Conservation (phyloP, 768 basidiomycete species). For the Suillus placidus region DNA sequence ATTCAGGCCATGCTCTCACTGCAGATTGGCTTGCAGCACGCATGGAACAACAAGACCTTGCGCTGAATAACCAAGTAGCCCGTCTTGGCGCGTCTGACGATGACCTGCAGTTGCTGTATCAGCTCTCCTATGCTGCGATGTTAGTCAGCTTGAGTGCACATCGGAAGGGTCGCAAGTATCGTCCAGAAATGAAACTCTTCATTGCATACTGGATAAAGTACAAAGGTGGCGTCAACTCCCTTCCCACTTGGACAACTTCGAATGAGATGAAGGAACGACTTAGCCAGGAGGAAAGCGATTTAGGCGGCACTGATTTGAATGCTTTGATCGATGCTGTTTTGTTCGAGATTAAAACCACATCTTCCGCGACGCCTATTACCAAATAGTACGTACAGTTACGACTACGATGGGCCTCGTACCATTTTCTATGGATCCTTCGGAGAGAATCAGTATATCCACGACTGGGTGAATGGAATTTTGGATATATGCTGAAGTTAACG, state of each 20-base stretch:
- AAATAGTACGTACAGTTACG: background rate
- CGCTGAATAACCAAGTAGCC: constrained; percentile 2
- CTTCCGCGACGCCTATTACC: background rate
- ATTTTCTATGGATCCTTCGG: background rate
- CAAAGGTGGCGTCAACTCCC: background rate
- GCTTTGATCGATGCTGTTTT: background rate
- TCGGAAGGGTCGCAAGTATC: constrained; percentile 1
- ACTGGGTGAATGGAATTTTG: background rate
- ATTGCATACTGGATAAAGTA: constrained; percentile 3
- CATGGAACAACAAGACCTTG: constrained; percentile 5
- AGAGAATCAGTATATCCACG: background rate
- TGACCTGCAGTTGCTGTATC: background rate
- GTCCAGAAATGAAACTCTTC: background rate
- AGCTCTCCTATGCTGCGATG: constrained; percentile 5
- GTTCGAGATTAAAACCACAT: background rate
- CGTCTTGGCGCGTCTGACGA: constrained; percentile 4
- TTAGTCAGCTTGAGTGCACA: constrained; percentile 8
- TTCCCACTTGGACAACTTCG: no score
- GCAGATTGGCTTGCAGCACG: constrained; percentile 1
- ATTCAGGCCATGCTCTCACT: background rate
- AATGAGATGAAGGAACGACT: background rate
- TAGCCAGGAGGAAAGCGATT: background rate
- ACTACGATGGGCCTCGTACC: background rate
- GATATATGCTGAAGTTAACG: background rate
- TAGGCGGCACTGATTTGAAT: background rate